Evolutionary conservation across 73 alveolate genomes (phyloP).

Genomic region (Blepharisma japonicum): DNA sequence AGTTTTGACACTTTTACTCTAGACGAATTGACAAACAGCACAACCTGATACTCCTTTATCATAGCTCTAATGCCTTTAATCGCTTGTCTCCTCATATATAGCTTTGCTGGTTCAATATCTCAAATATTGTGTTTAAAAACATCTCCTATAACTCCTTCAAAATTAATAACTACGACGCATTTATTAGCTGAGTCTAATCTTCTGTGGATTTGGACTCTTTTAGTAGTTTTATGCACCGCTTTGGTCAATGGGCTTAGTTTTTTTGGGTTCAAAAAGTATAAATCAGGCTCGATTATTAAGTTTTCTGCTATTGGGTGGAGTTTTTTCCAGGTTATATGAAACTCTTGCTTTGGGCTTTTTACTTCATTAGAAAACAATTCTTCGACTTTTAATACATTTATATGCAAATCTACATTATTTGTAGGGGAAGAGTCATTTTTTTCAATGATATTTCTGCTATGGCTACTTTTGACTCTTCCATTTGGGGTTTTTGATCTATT

Average conservation of each 20-base stretch:
- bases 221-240: neutral
- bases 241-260: neutral
- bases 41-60: neutral
- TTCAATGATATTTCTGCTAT: no score
- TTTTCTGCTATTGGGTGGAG: no score
- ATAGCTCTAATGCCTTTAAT: neutral
- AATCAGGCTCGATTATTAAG: no score
- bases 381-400: no score
- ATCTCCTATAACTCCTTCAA: constrained; percentile 34
- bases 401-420: no score
- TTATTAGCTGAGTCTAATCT: neutral
- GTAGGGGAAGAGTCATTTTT: no score
- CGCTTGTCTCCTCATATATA: constrained; percentile 1
- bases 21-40: neutral
- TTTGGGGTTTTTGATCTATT: no score
- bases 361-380: no score
- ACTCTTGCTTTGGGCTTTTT: no score
- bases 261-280: no score
- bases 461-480: no score
- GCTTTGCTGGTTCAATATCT: neutral
- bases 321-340: no score
- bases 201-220: constrained; percentile 1
- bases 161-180: constrained; percentile 10
- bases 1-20: neutral
- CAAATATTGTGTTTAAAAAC: constrained; percentile 10